Base-by-base conservation (phyloP, 495 filamentous ascomycete species). In the Penicillium paradoxum region DNA sequence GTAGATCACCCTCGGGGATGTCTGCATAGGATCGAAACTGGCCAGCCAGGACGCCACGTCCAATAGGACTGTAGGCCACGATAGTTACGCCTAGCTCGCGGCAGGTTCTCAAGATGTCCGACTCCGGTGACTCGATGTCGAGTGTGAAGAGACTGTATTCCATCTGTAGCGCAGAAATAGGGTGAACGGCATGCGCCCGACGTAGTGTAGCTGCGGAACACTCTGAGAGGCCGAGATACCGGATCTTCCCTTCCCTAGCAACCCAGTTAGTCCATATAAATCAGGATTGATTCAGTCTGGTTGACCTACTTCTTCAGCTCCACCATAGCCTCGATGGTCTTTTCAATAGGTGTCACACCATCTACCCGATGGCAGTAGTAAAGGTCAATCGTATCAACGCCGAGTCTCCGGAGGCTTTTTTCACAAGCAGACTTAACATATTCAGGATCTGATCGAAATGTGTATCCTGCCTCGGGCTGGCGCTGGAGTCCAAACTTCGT, bases 1-100 rank as follows among this genome's bases (percentile, higher is more conserved):
- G 71, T 13, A 72, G 66, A 57, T 82, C 79, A 0, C 49, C 52
- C 1, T 67, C 68, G 7, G 58, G 59, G 53, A 84, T 68, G 47
- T 83, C 80, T 10, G 63, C 69, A 0, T 45, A 60, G 4, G 64
- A 71, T 30, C 63, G 62, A 63, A 78, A 70, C 3, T 69, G 48
- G 4, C 79, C 82, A 2, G 74, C 77, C 24, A 88, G 59, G n/a
- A 86, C 62, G 13, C 84, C 85, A 3, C 74, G 77, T 1, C 83
- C 83, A 7, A 88, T 71, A 0, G 86, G 85, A 17, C 71, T 77
- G 64, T 83, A 87, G 0, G 81, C 82, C 0, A 88, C 73, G 8
- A 83, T 65, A 0, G 83, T 69, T 15, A 85, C 66, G 9, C 82
- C 84, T 5, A 90, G 74, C 52, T 87, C 83, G 6, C 83, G 75